phyloP scores from a whole-genome alignment of 768 basidiomycete species.

The Suillus paluster region DNA sequence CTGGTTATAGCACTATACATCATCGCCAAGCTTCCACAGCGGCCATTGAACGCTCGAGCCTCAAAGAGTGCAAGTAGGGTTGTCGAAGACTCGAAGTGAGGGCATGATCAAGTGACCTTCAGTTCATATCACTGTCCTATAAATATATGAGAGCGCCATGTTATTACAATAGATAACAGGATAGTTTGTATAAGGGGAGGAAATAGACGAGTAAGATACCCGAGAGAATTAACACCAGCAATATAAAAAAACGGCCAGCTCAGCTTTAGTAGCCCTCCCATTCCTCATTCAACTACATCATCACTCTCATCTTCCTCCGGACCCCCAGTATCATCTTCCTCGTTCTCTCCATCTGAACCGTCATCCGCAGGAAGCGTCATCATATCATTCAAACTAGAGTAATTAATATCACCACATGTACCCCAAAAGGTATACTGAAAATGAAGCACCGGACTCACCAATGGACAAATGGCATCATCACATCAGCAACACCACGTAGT shows the following conservation, averaged over 20 bases:
- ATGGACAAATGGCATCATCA: constrained; percentile 79
- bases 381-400: constrained; percentile 70
- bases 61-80: too few species aligned
- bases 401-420: not conserved
- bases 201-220: constrained; percentile 1
- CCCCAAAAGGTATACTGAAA: not conserved
- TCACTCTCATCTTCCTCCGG: not conserved
- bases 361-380: constrained; percentile 56
- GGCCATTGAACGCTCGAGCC: too few species aligned
- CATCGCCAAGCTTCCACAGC: too few species aligned
- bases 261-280: not conserved
- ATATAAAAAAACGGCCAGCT: not conserved
- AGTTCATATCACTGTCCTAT: too few species aligned
- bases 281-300: not conserved
- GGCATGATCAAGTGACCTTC: too few species aligned
- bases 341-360: constrained; percentile 20
- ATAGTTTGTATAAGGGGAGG: not conserved
- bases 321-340: not conserved
- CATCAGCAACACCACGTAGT: constrained; percentile 54
- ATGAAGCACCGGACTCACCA: constrained; percentile 51
- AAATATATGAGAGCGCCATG: too few species aligned
- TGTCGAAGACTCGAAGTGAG: too few species aligned
- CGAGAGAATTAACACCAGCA: not conserved
- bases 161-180: not conserved
- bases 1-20: too few species aligned